Conservation (phyloP, 768 basidiomycete genomes). For the Cystobasidiopsis lactophilus region DNA sequence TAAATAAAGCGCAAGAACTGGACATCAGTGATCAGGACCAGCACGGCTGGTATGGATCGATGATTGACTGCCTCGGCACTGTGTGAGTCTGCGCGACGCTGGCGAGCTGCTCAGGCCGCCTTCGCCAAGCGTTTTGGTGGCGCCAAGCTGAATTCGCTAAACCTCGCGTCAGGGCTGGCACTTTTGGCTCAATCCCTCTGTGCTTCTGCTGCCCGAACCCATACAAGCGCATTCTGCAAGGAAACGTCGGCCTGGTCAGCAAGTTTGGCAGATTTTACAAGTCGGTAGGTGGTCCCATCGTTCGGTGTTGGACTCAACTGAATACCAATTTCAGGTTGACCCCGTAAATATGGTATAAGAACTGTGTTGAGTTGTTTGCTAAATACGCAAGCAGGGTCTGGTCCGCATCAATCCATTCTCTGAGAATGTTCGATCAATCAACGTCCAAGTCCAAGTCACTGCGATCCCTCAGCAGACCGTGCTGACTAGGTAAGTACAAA, state of each 20-base stretch:
- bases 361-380: too few species aligned
- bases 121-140: slow-evolving; percentile 26
- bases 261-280: slow-evolving; percentile 88
- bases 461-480: slow-evolving; percentile 64
- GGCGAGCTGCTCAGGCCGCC: slow-evolving; percentile 1
- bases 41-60: slow-evolving; percentile 23
- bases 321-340: too few species aligned
- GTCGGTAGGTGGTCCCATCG: slow-evolving; percentile 9
- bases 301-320: too few species aligned
- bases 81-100: background rate
- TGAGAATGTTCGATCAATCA: slow-evolving; percentile 61
- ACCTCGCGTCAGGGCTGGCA: slow-evolving; percentile 25
- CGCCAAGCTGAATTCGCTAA: slow-evolving; percentile 35
- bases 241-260: slow-evolving; percentile 71
- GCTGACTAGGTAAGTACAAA: too few species aligned
- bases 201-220: slow-evolving; percentile 44
- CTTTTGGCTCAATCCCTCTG: slow-evolving; percentile 41
- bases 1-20: too few species aligned
- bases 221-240: slow-evolving; percentile 49
- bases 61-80: slow-evolving; percentile 13
- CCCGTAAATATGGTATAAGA: too few species aligned
- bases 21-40: too few species aligned
- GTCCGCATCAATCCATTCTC: slow-evolving; percentile 87
- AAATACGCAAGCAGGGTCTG: too few species aligned
- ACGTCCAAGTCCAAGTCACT: slow-evolving; percentile 90